phyloP scores from a whole-genome alignment of 1,284 basidiomycete genomes.

The Inonotus hispidus region DNA sequence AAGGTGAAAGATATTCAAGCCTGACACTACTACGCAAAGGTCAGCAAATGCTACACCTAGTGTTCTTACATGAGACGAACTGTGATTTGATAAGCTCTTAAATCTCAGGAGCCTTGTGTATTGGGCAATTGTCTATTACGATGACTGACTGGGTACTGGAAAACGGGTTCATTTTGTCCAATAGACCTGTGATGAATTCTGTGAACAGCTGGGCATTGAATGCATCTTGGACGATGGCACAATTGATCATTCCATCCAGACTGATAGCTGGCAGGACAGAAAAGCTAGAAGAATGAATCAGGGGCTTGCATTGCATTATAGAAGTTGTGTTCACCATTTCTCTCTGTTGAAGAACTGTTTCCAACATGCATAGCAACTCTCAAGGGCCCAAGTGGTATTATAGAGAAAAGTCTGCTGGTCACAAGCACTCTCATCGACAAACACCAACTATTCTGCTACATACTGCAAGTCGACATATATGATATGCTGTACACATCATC shows the following conservation, averaged over 20 bases:
- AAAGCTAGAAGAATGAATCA: no score
- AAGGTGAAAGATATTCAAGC: conserved; percentile 19
- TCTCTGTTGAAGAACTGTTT: no score
- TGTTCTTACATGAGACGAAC: background rate
- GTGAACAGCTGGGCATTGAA: conserved; percentile 25
- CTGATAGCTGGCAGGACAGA: conserved; percentile 33
- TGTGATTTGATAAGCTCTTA: background rate
- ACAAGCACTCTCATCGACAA: no score
- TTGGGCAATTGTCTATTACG: background rate
- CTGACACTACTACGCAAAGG: conserved; percentile 10
- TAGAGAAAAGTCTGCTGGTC: no score
- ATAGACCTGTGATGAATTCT: conserved; percentile 27
- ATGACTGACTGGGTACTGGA: conserved; percentile 11
- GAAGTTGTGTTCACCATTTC: no score
- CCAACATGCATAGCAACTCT: no score
- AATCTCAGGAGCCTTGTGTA: background rate
- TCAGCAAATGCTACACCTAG: no score
- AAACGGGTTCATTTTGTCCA: conserved; percentile 29
- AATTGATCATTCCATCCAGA: conserved; percentile 25
- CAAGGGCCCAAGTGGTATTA: no score
- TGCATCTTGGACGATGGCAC: conserved; percentile 23
- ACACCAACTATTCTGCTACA: no score
- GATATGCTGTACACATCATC: no score
- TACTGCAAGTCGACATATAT: no score
- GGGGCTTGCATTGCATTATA: no score